phyloP scores from a whole-genome alignment of 2,329 filamentous ascomycete genomes.

The Trichoderma sp. region DNA sequence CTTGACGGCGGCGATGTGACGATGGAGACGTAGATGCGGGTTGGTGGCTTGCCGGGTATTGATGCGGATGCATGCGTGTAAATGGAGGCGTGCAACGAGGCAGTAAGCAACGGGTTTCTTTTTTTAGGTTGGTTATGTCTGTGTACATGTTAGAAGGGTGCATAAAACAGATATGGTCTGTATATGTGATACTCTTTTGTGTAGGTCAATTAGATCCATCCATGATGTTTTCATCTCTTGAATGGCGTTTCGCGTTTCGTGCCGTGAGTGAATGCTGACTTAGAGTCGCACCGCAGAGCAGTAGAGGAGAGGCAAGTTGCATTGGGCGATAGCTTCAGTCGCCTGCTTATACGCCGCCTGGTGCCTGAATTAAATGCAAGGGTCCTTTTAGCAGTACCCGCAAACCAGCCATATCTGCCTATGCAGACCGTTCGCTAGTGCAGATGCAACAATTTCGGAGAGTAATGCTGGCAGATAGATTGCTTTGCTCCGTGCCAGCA shows the following conservation, averaged over 20 bases:
- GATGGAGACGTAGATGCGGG: not conserved
- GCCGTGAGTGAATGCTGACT: not conserved
- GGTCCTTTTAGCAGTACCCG: not conserved
- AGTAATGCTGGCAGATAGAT: not conserved
- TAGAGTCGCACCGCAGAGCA: not conserved
- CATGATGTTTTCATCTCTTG: not conserved
- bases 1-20: slow-evolving; percentile 11
- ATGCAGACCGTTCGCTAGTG: not conserved
- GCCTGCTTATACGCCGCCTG: not conserved
- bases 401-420: not conserved
- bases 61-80: not conserved
- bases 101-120: not conserved
- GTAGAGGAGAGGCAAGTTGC: not conserved
- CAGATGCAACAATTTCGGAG: not conserved
- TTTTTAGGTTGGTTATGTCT: not conserved
- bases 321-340: not conserved
- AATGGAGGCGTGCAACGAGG: not conserved
- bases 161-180: not conserved
- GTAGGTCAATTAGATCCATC: not conserved
- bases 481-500: not conserved
- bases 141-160: not conserved
- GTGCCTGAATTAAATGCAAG: not conserved
- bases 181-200: not conserved
- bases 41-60: not conserved
- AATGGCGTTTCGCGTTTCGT: not conserved